Evolutionary conservation across 2,329 filamentous ascomycete genomes (phyloP).

Genomic region (Xylariaceae sp.): DNA sequence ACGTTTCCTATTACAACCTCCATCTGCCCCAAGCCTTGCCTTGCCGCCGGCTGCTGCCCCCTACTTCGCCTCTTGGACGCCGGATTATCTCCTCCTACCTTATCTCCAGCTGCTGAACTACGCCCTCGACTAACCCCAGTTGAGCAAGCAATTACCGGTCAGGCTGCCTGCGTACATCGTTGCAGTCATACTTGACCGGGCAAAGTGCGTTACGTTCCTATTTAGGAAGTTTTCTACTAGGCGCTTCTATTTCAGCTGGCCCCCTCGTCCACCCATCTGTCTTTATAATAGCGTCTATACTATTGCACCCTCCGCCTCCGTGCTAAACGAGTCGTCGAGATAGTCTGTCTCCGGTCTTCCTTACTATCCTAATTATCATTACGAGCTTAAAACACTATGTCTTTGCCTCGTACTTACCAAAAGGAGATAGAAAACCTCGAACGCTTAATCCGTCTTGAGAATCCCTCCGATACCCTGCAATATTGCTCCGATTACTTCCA

Average conservation of each 20-base stretch:
- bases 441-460: constrained; percentile 62
- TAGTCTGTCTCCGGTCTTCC: background rate
- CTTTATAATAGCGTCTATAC: background rate
- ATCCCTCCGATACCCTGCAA: constrained; percentile 69
- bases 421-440: constrained; percentile 69
- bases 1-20: background rate
- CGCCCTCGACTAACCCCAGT: constrained; percentile 33
- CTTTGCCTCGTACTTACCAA: constrained; percentile 61
- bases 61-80: constrained; percentile 16
- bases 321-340: background rate
- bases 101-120: constrained; percentile 6
- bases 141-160: constrained; percentile 31
- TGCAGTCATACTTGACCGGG: constrained; percentile 15
- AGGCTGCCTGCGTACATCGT: constrained; percentile 23
- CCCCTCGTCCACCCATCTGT: background rate
- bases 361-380: background rate
- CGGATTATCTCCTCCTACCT: constrained; percentile 10
- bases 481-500: constrained; percentile 74
- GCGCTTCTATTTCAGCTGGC: constrained; percentile 9
- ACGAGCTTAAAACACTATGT: constrained; percentile 41
- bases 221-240: background rate
- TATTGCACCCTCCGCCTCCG: background rate
- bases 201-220: constrained; percentile 9
- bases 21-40: constrained; percentile 10
- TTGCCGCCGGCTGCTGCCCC: constrained; percentile 14